Conservation (phyloP, 352 stramenopile species). For the Globisporangium canariense region DNA sequence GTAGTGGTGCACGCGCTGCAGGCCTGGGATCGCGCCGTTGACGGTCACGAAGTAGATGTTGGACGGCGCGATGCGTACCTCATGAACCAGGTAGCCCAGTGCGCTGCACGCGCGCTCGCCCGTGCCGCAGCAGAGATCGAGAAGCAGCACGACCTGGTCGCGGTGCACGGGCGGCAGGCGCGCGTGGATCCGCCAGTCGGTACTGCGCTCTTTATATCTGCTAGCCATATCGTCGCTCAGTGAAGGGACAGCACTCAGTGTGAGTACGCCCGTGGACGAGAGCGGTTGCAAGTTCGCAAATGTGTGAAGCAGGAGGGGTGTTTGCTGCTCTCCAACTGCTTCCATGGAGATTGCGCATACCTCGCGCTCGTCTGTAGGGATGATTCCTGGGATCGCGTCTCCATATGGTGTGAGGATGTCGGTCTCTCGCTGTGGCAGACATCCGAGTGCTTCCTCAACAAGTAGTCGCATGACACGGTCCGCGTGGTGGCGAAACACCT, state of each 20-base stretch:
- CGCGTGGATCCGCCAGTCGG: constrained; percentile 19
- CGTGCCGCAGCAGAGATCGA: constrained; percentile 43
- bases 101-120: constrained; percentile 34
- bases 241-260: neutral
- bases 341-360: constrained; percentile 31
- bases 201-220: neutral
- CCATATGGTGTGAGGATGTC: constrained; percentile 16
- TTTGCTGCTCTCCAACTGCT: neutral
- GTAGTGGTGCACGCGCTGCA: constrained; percentile 36
- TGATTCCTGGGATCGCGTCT: constrained; percentile 4
- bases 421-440: constrained; percentile 20
- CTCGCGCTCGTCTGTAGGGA: constrained; percentile 18
- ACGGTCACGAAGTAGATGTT: constrained; percentile 60
- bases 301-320: constrained; percentile 18
- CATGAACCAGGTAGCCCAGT: constrained; percentile 36
- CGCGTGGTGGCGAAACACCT: constrained; percentile 27
- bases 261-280: constrained; percentile 18
- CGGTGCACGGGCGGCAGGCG: constrained; percentile 28
- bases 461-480: constrained; percentile 31
- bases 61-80: constrained; percentile 21
- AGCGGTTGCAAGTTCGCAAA: constrained; percentile 26
- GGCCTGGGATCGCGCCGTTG: constrained; percentile 36
- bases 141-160: constrained; percentile 32
- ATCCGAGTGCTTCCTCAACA: constrained; percentile 34
- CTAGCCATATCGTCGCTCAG: neutral